Evolutionary conservation across 2,329 filamentous ascomycete genomes (phyloP).

Genomic region (Aureobasidium leucospermi): DNA sequence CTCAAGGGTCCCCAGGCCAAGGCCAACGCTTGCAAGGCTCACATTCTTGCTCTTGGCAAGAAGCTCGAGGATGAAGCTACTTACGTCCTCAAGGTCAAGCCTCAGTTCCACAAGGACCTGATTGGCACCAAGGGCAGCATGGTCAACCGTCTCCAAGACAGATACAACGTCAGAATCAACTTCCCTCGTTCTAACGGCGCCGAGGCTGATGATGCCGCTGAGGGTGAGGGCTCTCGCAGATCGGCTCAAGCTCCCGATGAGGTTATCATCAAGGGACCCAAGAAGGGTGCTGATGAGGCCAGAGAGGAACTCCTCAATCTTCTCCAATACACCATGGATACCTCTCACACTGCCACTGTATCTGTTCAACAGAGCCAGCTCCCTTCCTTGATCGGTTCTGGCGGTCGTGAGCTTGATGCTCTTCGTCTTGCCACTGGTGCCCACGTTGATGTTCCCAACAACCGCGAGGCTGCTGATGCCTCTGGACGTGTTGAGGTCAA

Average conservation of each 20-base stretch:
- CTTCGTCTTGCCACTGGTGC: slow-evolving; percentile 77
- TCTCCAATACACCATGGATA: slow-evolving; percentile 83
- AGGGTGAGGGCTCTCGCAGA: slow-evolving; percentile 61
- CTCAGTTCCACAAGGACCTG: slow-evolving; percentile 87
- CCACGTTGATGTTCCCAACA: slow-evolving; percentile 83
- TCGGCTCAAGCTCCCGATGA: slow-evolving; percentile 74
- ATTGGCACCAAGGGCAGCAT: slow-evolving; percentile 83
- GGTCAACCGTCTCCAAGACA: slow-evolving; percentile 84
- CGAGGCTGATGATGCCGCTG: slow-evolving; percentile 61
- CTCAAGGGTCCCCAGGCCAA: slow-evolving; percentile 94
- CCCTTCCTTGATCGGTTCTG: slow-evolving; percentile 86
- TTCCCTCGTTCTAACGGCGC: slow-evolving; percentile 64
- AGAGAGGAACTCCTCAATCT: slow-evolving; percentile 85
- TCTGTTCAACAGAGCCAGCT: slow-evolving; percentile 86
- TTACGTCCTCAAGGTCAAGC: slow-evolving; percentile 79
- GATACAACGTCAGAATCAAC: slow-evolving; percentile 91
- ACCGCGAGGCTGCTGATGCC: slow-evolving; percentile 59
- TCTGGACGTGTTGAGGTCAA: slow-evolving; percentile 73
- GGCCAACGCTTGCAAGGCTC: slow-evolving; percentile 74
- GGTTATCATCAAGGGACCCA: slow-evolving; percentile 83
- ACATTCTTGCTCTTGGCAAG: slow-evolving; percentile 72
- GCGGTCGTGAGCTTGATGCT: slow-evolving; percentile 84
- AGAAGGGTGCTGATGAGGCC: slow-evolving; percentile 85
- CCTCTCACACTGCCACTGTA: slow-evolving; percentile 71
- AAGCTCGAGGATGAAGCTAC: slow-evolving; percentile 87